A percentile compares a stretch with the other conserved stretches of the same genome.
phyloP scores from a whole-genome alignment of 2,329 filamentous ascomycete genomes.

The Bipolaris gigantea region DNA sequence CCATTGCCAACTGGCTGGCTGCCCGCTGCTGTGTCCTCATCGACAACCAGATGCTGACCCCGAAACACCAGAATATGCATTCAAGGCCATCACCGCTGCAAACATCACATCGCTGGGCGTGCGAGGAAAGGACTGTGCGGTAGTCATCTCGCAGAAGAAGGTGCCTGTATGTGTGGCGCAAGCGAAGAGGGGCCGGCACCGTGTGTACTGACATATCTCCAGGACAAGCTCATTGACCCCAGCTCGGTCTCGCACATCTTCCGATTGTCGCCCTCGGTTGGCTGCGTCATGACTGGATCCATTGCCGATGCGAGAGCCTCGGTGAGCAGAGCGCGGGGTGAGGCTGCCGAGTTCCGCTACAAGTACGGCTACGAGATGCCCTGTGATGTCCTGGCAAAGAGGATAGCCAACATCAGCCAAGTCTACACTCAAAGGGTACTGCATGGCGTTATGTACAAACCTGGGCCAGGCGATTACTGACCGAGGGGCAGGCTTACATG shows the following conservation, averaged over 20 bases:
- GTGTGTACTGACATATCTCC: conserved; percentile 13
- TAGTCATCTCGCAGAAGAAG: conserved; percentile 98
- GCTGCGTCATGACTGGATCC: conserved; percentile 97
- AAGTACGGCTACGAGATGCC: conserved; percentile 99
- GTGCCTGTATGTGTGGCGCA: conserved; percentile 73
- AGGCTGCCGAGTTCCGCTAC: conserved; percentile 97
- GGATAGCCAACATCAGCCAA: conserved; percentile 98
- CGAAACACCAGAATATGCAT: conserved; percentile 83
- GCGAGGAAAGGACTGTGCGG: conserved; percentile 93
- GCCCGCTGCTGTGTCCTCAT: not conserved
- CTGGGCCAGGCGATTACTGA: conserved; percentile 31
- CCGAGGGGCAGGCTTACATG: conserved; percentile 78
- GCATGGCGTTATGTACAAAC: conserved; percentile 3
- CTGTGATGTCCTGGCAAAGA: conserved; percentile 93
- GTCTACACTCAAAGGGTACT: conserved; percentile 95
- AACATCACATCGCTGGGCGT: conserved; percentile 99
- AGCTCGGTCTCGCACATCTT: conserved; percentile 97
- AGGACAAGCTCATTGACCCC: conserved; percentile 99
- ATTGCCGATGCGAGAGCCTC: conserved; percentile 96
- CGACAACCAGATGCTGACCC: conserved; percentile 18
- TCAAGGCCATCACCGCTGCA: conserved; percentile 98
- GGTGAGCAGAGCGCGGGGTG: conserved; percentile 87
- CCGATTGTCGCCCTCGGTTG: conserved; percentile 91
- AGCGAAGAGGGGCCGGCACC: conserved; percentile 2
- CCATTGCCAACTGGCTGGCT: not conserved